Evolutionary conservation across 768 basidiomycete genomes (phyloP).

Genomic region (Rhizopogon rudus): DNA sequence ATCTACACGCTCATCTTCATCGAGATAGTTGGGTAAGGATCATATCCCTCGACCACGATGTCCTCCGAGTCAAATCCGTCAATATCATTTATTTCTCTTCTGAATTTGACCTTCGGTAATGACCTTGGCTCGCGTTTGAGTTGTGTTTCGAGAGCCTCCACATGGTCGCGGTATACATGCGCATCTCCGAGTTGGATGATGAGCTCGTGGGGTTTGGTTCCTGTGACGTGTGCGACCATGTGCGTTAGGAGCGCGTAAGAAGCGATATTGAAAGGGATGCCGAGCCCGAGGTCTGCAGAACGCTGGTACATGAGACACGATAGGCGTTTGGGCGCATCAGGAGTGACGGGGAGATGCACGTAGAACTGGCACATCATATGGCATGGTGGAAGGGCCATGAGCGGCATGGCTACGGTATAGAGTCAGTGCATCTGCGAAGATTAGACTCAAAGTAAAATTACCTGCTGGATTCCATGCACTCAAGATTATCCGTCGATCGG

Average conservation of each 20-base stretch:
- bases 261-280: constrained; percentile 98
- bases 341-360: constrained; percentile 73
- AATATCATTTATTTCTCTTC: constrained; percentile 60
- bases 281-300: constrained; percentile 94
- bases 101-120: constrained; percentile 81
- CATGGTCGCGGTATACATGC: constrained; percentile 92
- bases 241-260: constrained; percentile 97
- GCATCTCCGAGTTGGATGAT: constrained; percentile 97
- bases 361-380: constrained; percentile 99
- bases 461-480: constrained; percentile 99
- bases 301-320: constrained; percentile 98
- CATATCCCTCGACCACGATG: constrained; percentile 82
- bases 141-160: constrained; percentile 81
- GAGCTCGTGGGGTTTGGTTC: constrained; percentile 82
- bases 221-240: constrained; percentile 93
- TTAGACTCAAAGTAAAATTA: constrained; percentile 27
- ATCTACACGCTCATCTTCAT: constrained; percentile 94
- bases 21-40: constrained; percentile 74
- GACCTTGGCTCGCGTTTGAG: constrained; percentile 69
- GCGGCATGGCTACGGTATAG: constrained; percentile 63
- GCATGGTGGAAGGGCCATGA: constrained; percentile 97
- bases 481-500: constrained; percentile 89
- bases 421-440: not conserved
- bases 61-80: constrained; percentile 82
- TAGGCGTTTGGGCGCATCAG: constrained; percentile 57